Percentiles rank a stretch among this genome's conserved stretches.
Evolutionary conservation across 106 monocot genomes (phyloP).

Genomic region (Phalaenopsis equestris): DNA sequence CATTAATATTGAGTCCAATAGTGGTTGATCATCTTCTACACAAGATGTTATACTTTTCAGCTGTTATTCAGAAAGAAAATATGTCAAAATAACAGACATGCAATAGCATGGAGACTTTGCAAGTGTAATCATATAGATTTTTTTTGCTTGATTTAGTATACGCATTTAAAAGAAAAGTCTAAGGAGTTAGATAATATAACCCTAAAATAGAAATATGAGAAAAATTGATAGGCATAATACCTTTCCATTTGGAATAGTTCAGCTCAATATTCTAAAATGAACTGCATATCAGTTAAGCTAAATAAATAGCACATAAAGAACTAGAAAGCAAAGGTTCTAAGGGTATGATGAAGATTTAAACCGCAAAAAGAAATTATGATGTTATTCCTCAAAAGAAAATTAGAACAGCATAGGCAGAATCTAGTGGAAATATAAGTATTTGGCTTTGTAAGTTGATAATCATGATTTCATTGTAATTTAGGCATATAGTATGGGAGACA

Average conservation of each 20-base stretch:
- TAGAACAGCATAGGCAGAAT: not conserved
- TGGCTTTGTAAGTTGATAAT: not conserved
- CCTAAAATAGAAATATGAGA: not conserved
- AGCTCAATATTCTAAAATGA: not conserved
- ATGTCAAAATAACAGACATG: not conserved
- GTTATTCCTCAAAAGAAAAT: not conserved
- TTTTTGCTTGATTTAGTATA: not conserved
- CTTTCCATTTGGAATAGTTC: not conserved
- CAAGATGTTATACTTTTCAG: slow-evolving; percentile 39
- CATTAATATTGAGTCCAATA: slow-evolving; percentile 60
- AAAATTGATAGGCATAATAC: not conserved
- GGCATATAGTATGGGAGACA: not conserved
- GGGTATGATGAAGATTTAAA: not conserved
- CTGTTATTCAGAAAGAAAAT: slow-evolving; percentile 27
- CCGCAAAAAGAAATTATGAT: not conserved
- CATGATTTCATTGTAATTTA: not conserved
- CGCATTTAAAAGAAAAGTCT: not conserved
- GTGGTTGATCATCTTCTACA: slow-evolving; percentile 31
- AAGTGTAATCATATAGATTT: not conserved
- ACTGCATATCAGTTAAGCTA: not conserved
- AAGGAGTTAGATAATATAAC: not conserved
- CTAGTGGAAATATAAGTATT: not conserved
- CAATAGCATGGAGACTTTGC: not conserved
- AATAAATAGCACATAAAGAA: slow-evolving; percentile 5
- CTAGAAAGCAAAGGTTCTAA: not conserved